Conservation (phyloP, 768 basidiomycete genomes). For the Mycena galericulata region DNA sequence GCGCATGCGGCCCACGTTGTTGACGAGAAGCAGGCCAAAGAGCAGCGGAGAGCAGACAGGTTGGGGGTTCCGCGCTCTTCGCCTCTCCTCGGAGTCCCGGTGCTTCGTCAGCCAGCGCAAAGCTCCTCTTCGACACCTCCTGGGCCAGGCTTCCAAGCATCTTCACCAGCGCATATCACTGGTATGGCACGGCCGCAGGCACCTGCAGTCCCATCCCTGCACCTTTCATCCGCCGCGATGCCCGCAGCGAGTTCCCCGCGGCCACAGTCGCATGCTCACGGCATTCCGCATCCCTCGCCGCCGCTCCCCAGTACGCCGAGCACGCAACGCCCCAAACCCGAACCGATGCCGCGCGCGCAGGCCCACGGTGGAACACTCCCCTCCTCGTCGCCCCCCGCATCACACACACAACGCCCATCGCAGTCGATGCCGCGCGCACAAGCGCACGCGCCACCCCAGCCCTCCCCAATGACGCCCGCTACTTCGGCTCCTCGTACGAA, state of each 20-base stretch:
- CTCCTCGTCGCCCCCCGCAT: not conserved
- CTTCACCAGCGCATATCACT: not conserved
- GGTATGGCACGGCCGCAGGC: conserved; percentile 5
- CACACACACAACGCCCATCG: not conserved
- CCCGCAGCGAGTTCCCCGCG: not conserved
- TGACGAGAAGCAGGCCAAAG: conserved; percentile 43
- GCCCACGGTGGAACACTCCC: not conserved
- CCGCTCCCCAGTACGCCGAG: not conserved
- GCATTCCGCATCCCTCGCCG: not conserved
- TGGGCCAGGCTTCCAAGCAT: not conserved
- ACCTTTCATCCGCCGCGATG: not conserved
- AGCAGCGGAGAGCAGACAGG: conserved; percentile 45
- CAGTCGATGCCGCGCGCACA: conserved; percentile 15
- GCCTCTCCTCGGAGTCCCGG: not conserved
- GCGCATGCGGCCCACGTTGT: not conserved
- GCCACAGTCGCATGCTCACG: not conserved
- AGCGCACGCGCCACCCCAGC: conserved; percentile 8
- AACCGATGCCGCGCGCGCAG: not conserved
- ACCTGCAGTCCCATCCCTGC: not conserved
- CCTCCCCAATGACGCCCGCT: not conserved
- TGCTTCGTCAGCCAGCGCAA: conserved; percentile 7
- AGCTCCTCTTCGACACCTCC: not conserved
- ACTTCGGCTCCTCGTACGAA: not conserved
- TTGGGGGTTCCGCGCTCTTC: conserved; percentile 32
- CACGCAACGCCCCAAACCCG: not conserved